These are phyloP conservation scores for Cicer judaicum DNA, from an alignment of 306 rosid genomes.

Conservation along the genomic window DNA sequence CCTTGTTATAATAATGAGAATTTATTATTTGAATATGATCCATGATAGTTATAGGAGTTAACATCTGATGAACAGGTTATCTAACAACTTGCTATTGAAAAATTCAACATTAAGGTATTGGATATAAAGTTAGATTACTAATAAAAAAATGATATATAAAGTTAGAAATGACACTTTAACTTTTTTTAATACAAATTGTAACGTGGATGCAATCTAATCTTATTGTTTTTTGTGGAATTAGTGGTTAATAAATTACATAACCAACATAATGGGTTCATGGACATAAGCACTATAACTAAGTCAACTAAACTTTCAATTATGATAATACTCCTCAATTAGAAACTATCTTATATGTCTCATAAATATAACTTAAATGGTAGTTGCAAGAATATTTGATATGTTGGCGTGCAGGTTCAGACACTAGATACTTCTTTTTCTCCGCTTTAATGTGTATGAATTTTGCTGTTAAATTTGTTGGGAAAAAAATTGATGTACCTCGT, in stretches of 20 bases:
- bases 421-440: too few species aligned
- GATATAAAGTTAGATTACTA: not conserved
- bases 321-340: not conserved
- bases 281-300: constrained; percentile 50
- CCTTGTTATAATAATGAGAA: not conserved
- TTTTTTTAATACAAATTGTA: constrained; percentile 39
- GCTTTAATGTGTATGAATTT: too few species aligned
- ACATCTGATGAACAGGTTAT: constrained; percentile 9
- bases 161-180: constrained; percentile 8
- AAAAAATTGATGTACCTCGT: constrained; percentile 66
- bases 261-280: constrained; percentile 45
- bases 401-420: too few species aligned
- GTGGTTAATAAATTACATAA: constrained; percentile 24
- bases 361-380: too few species aligned
- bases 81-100: constrained; percentile 37
- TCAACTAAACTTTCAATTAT: constrained; percentile 21
- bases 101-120: constrained; percentile 20
- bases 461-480: too few species aligned
- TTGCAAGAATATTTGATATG: too few species aligned
- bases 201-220: constrained; percentile 11
- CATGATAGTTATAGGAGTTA: not conserved
- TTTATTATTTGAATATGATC: constrained; percentile 15
- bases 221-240: constrained; percentile 34
- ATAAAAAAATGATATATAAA: not conserved
- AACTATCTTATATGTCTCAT: not conserved